These are phyloP conservation scores for Irpex rosettiformis DNA, from an alignment of 1,284 basidiomycete species.

Conservation along the genomic window DNA sequence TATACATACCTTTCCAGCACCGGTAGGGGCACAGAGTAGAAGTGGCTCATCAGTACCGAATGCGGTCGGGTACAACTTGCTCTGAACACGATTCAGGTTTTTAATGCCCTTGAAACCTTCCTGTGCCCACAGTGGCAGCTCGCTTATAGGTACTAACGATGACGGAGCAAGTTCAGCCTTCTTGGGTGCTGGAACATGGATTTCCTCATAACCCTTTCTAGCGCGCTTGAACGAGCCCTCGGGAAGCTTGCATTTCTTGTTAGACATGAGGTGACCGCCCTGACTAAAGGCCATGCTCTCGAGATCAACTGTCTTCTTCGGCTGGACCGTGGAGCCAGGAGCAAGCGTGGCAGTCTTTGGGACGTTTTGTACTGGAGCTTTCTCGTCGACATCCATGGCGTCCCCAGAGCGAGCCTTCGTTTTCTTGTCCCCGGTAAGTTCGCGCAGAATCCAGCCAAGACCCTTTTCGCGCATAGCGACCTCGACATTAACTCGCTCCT, in stretches of 20 bases:
- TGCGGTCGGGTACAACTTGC: slow-evolving; percentile 88
- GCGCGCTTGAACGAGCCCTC: slow-evolving; percentile 97
- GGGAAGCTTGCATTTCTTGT: slow-evolving; percentile 97
- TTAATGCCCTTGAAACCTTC: slow-evolving; percentile 78
- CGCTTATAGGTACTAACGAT: slow-evolving; percentile 74
- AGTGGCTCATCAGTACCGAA: slow-evolving; percentile 95
- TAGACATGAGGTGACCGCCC: slow-evolving; percentile 96
- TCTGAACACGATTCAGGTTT: slow-evolving; percentile 93
- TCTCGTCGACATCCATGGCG: slow-evolving; percentile 79
- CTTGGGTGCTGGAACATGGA: slow-evolving; percentile 95
- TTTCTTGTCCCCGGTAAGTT: slow-evolving; percentile 77
- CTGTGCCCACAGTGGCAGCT: slow-evolving; percentile 85
- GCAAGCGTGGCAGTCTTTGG: slow-evolving; percentile 88
- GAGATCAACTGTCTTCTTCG: slow-evolving; percentile 85
- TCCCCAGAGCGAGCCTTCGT: slow-evolving; percentile 48
- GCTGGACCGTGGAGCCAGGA: slow-evolving; percentile 85
- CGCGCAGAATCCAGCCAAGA: slow-evolving; percentile 92
- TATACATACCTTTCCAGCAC: slow-evolving; percentile 87
- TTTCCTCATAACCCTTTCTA: slow-evolving; percentile 97
- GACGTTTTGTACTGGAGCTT: slow-evolving; percentile 44
- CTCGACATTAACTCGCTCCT: slow-evolving; percentile 92
- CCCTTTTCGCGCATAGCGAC: slow-evolving; percentile 99
- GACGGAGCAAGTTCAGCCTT: slow-evolving; percentile 65
- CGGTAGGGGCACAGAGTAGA: slow-evolving; percentile 95
- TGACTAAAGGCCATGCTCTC: slow-evolving; percentile 96